These are phyloP conservation scores for Xylariaceae sp. DNA, from an alignment of 2,329 filamentous ascomycete genomes.

Conservation along the genomic window DNA sequence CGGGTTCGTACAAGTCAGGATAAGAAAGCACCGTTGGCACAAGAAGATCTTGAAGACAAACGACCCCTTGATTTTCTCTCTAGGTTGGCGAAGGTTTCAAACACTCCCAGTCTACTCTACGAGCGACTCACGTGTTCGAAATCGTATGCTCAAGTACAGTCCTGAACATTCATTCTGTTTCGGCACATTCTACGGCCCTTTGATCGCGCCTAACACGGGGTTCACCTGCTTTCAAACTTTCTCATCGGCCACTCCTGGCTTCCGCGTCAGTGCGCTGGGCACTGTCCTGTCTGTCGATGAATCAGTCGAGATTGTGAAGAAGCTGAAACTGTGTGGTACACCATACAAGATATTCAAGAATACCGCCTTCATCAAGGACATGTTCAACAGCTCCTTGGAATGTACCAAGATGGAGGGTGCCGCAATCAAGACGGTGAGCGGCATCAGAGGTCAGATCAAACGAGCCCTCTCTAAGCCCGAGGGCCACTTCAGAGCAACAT, in stretches of 20 bases:
- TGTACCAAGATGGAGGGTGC: slow-evolving; percentile 98
- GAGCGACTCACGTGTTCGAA: slow-evolving; percentile 86
- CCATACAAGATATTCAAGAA: slow-evolving; percentile 75
- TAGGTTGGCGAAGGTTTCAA: slow-evolving; percentile 96
- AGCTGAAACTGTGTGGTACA: slow-evolving; percentile 89
- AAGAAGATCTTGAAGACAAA: slow-evolving; percentile 99
- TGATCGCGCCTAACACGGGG: slow-evolving; percentile 92
- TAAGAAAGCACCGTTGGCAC: slow-evolving; percentile 98
- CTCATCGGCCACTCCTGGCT: slow-evolving; percentile 77
- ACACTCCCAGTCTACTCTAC: slow-evolving; percentile 90
- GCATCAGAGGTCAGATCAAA: slow-evolving; percentile 95
- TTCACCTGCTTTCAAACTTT: slow-evolving; percentile 93
- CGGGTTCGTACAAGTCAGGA: slow-evolving; percentile 89
- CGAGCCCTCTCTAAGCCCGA: slow-evolving; percentile 89
- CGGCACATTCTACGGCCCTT: slow-evolving; percentile 88
- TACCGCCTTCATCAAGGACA: slow-evolving; percentile 97
- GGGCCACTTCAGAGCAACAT: slow-evolving; percentile 92
- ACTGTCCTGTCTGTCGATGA: slow-evolving; percentile 94
- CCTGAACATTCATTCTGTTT: slow-evolving; percentile 99
- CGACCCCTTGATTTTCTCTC: slow-evolving; percentile 92
- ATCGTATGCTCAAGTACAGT: slow-evolving; percentile 98
- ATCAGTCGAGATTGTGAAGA: slow-evolving; percentile 96
- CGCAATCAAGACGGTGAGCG: slow-evolving; percentile 91
- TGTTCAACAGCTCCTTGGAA: slow-evolving; percentile 91
- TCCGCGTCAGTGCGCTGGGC: slow-evolving; percentile 90